phyloP scores from a whole-genome alignment of 371 early-diverging fungal species.

The Rhizopus sp. region DNA sequence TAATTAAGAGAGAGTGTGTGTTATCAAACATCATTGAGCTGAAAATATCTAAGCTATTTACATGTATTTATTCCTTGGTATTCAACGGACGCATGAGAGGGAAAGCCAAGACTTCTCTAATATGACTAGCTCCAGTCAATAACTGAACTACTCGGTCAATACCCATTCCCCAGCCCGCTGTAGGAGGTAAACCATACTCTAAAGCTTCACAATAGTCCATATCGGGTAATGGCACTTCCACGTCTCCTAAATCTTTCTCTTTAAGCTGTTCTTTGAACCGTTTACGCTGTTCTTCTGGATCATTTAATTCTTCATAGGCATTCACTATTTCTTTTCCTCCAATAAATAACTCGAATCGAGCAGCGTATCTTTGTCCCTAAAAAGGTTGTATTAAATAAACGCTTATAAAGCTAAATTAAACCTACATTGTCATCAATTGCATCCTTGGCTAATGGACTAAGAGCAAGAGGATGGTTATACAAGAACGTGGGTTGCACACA shows the following conservation, averaged over 20 bases:
- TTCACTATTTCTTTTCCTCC: slow-evolving; percentile 94
- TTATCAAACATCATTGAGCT: too few relatives aligned
- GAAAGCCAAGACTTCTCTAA: slow-evolving; percentile 93
- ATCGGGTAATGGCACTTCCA: slow-evolving; percentile 85
- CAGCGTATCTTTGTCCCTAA: slow-evolving; percentile 58
- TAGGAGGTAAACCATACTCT: slow-evolving; percentile 96
- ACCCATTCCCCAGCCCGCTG: slow-evolving; percentile 99
- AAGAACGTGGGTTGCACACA: slow-evolving; percentile 96
- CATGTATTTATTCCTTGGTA: neutral
- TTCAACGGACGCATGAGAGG: slow-evolving; percentile 57
- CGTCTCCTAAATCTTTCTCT: slow-evolving; percentile 76
- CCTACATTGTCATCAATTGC: slow-evolving; percentile 38
- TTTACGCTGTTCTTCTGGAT: slow-evolving; percentile 93
- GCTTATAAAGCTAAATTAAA: neutral
- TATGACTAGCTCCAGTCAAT: slow-evolving; percentile 81
- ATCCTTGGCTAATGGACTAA: slow-evolving; percentile 95
- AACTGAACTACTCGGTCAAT: slow-evolving; percentile 94
- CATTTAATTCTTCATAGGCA: slow-evolving; percentile 99
- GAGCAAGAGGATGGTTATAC: slow-evolving; percentile 85
- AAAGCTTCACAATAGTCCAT: slow-evolving; percentile 87
- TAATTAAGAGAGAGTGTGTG: too few relatives aligned
- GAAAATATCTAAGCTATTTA: too few relatives aligned
- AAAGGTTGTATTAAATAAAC: neutral
- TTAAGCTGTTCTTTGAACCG: slow-evolving; percentile 76
- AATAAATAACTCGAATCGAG: slow-evolving; percentile 95